Evolutionary conservation across 257 asterid species (phyloP).

Genomic region (Ajuga chamaepitys): DNA sequence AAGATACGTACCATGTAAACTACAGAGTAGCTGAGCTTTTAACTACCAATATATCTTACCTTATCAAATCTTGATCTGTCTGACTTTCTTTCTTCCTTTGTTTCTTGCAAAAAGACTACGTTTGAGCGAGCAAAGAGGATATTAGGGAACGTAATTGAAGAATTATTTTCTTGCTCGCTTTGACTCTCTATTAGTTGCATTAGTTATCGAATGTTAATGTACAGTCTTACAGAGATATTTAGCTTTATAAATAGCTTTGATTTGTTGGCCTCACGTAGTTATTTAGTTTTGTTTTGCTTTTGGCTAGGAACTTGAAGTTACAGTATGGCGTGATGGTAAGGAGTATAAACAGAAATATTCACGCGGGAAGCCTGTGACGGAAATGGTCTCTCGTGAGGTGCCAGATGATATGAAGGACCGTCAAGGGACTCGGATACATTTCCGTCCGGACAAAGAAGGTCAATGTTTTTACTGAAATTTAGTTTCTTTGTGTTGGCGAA

Average conservation of each 20-base stretch:
- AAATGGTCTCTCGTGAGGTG: slow-evolving; percentile 51
- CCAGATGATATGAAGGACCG: slow-evolving; percentile 46
- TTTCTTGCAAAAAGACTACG: too few relatives aligned
- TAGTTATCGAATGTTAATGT: too few relatives aligned
- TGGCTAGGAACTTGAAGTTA: slow-evolving; percentile 70
- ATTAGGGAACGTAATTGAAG: too few relatives aligned
- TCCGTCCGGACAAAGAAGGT: slow-evolving; percentile 98
- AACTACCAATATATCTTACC: too few relatives aligned
- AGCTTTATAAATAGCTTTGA: background rate
- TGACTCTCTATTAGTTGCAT: too few relatives aligned
- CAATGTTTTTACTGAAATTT: background rate
- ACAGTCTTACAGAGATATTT: background rate
- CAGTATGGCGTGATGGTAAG: slow-evolving; percentile 91
- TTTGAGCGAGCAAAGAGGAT: too few relatives aligned
- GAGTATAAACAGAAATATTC: slow-evolving; percentile 81
- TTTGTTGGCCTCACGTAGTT: slow-evolving; percentile 5
- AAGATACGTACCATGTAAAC: too few relatives aligned
- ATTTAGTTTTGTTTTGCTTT: slow-evolving; percentile 11
- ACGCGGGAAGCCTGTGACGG: slow-evolving; percentile 78
- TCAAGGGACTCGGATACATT: slow-evolving; percentile 72
- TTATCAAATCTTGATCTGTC: too few relatives aligned
- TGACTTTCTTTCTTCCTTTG: too few relatives aligned
- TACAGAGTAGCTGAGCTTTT: too few relatives aligned
- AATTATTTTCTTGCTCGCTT: too few relatives aligned
- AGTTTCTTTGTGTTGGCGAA: slow-evolving; percentile 2